Percentiles rank a stretch among this genome's conserved stretches.
Evolutionary conservation across 768 basidiomycete genomes (phyloP).

Genomic region (Artomyces pyxidatus): DNA sequence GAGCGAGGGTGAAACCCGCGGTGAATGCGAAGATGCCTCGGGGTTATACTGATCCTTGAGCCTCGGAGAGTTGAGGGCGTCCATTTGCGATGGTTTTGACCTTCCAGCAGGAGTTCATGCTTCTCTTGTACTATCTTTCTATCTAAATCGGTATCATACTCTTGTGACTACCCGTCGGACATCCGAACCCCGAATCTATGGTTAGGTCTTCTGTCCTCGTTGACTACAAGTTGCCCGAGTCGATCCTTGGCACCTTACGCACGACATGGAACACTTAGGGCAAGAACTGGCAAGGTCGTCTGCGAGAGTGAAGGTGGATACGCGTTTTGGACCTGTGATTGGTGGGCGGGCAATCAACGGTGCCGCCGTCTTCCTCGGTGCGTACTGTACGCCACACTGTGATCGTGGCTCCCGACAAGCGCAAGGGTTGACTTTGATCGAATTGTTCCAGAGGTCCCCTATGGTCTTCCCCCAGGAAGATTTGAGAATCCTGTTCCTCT

Average conservation of each 20-base stretch:
- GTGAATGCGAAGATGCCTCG: conserved; percentile 23
- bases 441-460: conserved; percentile 72
- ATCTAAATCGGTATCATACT: too few species aligned
- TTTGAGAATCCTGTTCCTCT: conserved; percentile 58
- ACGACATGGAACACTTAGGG: conserved; percentile 39
- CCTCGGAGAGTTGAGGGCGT: too few species aligned
- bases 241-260: too few species aligned
- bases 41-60: conserved; percentile 16
- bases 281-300: conserved; percentile 41
- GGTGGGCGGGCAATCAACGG: conserved; percentile 58
- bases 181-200: too few species aligned
- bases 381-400: conserved; percentile 8
- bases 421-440: too few species aligned
- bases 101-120: too few species aligned
- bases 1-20: conserved; percentile 18
- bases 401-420: too few species aligned
- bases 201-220: too few species aligned
- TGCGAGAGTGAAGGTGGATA: conserved; percentile 40
- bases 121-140: too few species aligned
- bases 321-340: conserved; percentile 45
- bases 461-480: conserved; percentile 54
- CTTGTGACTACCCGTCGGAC: too few species aligned
- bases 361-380: conserved; percentile 58
- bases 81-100: too few species aligned
- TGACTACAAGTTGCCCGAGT: too few species aligned